These are phyloP conservation scores for Lithohypha guttulata DNA, from an alignment of 2,329 filamentous ascomycete genomes.

Conservation along the genomic window DNA sequence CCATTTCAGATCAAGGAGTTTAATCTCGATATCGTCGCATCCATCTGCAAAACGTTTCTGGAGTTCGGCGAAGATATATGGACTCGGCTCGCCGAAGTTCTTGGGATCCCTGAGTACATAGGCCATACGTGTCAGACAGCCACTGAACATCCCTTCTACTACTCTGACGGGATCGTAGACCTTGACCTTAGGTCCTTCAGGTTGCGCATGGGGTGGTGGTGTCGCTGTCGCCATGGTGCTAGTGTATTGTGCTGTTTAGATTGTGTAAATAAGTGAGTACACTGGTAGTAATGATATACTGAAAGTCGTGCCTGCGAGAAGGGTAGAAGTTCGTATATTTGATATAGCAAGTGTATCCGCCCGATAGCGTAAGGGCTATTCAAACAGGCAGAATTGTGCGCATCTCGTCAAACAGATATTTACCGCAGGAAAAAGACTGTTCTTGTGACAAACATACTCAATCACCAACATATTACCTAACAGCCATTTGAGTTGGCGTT, in stretches of 20 bases:
- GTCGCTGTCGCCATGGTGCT: not conserved
- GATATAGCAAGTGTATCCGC: too few relatives aligned
- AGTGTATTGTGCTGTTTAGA: not conserved
- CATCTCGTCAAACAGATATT: too few relatives aligned
- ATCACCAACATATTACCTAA: too few relatives aligned
- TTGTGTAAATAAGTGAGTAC: not conserved
- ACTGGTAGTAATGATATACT: too few relatives aligned
- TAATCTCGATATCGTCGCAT: slow-evolving; percentile 21
- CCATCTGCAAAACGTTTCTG: slow-evolving; percentile 22
- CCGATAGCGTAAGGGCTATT: too few relatives aligned
- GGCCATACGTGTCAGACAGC: slow-evolving; percentile 21
- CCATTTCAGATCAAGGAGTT: slow-evolving; percentile 23
- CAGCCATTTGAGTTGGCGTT: too few relatives aligned
- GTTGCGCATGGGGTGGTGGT: not conserved
- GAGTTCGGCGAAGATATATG: slow-evolving; percentile 19
- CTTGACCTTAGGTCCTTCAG: slow-evolving; percentile 10
- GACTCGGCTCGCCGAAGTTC: slow-evolving; percentile 19
- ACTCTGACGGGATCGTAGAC: slow-evolving; percentile 20
- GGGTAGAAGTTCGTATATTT: too few relatives aligned
- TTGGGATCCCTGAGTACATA: slow-evolving; percentile 21
- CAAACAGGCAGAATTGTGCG: too few relatives aligned
- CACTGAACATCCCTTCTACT: slow-evolving; percentile 22
- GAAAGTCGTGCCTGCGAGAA: too few relatives aligned
- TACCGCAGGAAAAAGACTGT: too few relatives aligned
- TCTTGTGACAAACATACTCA: too few relatives aligned